phyloP scores from a whole-genome alignment of 192 early-diverging fungal species.

The Chytriomyces sp. region DNA sequence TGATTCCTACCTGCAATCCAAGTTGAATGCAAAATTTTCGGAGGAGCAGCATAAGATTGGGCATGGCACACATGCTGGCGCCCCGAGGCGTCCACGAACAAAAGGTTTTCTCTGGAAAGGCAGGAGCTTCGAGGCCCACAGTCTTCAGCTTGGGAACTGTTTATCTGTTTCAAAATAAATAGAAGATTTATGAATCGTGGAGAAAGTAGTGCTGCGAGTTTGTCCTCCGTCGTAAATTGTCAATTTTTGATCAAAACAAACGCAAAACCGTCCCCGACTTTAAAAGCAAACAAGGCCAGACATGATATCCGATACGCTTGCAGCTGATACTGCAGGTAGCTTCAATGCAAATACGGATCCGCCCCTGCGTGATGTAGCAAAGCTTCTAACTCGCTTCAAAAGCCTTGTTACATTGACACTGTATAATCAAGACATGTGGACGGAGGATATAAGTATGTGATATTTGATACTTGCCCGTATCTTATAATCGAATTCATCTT shows the following conservation, averaged over 20 bases:
- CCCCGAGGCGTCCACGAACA: too few relatives aligned
- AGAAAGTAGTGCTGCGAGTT: too few relatives aligned
- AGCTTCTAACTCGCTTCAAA: constrained; percentile 20
- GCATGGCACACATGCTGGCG: too few relatives aligned
- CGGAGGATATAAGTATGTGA: constrained; percentile 32
- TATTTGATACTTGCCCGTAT: constrained; percentile 15
- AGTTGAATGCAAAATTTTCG: neutral
- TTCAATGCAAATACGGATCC: neutral
- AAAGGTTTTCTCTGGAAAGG: too few relatives aligned
- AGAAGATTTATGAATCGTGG: too few relatives aligned
- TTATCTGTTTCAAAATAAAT: too few relatives aligned
- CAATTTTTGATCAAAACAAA: too few relatives aligned
- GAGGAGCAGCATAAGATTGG: neutral
- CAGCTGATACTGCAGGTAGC: neutral
- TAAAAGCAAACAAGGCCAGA: too few relatives aligned
- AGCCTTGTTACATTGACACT: constrained; percentile 27
- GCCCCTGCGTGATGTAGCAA: neutral
- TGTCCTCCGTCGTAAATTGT: too few relatives aligned
- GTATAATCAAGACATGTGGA: constrained; percentile 38
- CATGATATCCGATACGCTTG: neutral
- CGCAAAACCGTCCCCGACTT: too few relatives aligned
- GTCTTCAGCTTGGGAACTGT: too few relatives aligned
- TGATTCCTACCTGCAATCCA: neutral
- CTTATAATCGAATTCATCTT: neutral
- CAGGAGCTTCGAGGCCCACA: too few relatives aligned